A percentile compares a stretch with the other conserved stretches of the same genome.
These are phyloP conservation scores for Solanum tarijense DNA, from an alignment of 257 asterid species.

Conservation along the genomic window DNA sequence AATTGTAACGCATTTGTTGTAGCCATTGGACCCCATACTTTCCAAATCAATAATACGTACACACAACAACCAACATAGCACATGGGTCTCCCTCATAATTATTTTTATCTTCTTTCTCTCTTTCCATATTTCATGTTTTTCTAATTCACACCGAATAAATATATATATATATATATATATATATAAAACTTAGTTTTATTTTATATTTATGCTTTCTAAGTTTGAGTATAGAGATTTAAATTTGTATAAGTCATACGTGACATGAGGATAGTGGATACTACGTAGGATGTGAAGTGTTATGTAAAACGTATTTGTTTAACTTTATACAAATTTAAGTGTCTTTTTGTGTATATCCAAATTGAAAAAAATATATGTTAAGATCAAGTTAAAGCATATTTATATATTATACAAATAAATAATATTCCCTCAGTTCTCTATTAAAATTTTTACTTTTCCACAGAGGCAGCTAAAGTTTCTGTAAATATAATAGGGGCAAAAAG, in stretches of 20 bases:
- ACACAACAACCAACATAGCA: conserved; percentile 2
- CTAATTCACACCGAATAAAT: not conserved
- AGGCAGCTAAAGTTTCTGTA: not conserved
- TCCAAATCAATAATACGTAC: not conserved
- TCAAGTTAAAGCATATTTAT: no score
- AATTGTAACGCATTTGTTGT: not conserved
- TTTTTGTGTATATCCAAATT: no score
- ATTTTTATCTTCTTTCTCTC: not conserved
- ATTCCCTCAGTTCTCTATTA: not conserved
- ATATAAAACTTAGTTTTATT: no score
- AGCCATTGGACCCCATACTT: not conserved
- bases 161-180: no score
- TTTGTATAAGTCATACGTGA: no score
- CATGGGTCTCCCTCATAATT: not conserved
- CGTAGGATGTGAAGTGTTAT: no score
- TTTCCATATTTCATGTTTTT: not conserved
- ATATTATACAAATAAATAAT: not conserved
- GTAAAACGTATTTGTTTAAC: fast-evolving
- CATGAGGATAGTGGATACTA: no score
- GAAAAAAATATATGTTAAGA: no score
- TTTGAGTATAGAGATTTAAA: no score
- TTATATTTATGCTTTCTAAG: no score
- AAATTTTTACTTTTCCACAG: not conserved
- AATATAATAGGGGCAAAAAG: not conserved
- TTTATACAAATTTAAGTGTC: fast-evolving